Evolutionary conservation across 169 alveolate genomes (phyloP), one percentile per base, ranked within the genome.

Genomic region (Eimeria brunetti): DNA sequence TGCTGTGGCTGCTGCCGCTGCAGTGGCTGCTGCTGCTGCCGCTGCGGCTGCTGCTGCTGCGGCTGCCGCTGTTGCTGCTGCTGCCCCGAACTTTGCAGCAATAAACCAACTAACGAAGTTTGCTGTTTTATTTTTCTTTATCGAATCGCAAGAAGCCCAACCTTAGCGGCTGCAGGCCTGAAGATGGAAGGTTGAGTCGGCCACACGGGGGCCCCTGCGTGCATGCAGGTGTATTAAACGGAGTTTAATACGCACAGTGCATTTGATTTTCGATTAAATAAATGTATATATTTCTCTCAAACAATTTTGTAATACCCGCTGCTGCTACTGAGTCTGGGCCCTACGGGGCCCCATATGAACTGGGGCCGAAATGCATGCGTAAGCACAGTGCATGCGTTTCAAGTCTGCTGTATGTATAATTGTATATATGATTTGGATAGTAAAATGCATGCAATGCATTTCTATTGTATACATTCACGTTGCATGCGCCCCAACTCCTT

Each of bases 31-130:
- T 36, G 85, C 56, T 75, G 85, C 85, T 75, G 85, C 49, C n/a
- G 78, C n/a, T 67, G 78, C 38, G 30, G 51, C 83, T 73, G 83
- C 51, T 33, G 85, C 62, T 75, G 85, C 56, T 75, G 85, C 60
- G 7, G 58, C 62, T 75, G 49, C 60, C 5, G 46, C 58, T 46
- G 58, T 18, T 18, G 88, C 69, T 78, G 67, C 62, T 49, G 69
- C 62, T 27, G 53, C 64, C 0, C 5, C 60, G 33, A 51, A 44
- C 7, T 46, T 30, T 8, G 62, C 64, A 78, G 88, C 88, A 46
- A 38, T 51, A 78, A n/a, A n/a, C 41, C 75, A 27, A 7, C 75
- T 64, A n/a, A 7, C 18, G 18, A 64, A 64, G 5, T 64, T n/a
- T 12, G 2, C 41, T 64, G 11, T 41, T 11, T 64, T 64, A 51